Evolutionary conservation across 306 rosid species (phyloP).

Genomic region (Trifolium subterraneum): DNA sequence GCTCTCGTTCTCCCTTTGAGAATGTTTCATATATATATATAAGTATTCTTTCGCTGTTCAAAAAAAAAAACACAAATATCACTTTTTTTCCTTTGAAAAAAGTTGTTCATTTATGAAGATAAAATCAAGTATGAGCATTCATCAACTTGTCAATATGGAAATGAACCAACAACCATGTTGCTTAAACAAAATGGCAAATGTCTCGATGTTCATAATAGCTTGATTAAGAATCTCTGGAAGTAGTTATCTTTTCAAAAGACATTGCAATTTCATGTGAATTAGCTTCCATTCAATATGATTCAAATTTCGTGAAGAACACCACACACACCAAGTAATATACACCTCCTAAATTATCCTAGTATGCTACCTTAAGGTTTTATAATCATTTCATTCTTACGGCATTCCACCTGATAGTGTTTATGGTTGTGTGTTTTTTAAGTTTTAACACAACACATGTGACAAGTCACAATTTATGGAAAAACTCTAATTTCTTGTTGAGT

Average conservation of each 20-base stretch:
- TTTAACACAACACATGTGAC: background rate
- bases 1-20: too few species aligned
- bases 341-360: background rate
- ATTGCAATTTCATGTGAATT: constrained; percentile 42
- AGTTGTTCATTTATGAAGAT: too few species aligned
- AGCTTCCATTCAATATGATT: background rate
- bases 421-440: background rate
- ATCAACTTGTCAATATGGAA: too few species aligned
- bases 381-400: background rate
- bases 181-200: too few species aligned
- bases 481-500: background rate
- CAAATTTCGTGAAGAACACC: background rate
- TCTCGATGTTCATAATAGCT: too few species aligned
- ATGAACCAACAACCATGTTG: too few species aligned
- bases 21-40: too few species aligned
- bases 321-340: background rate
- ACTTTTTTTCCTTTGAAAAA: too few species aligned
- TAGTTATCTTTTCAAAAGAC: constrained; percentile 31
- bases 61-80: too few species aligned
- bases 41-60: too few species aligned
- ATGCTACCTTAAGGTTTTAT: background rate
- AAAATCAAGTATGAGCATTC: too few species aligned
- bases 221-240: too few species aligned
- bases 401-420: constrained; percentile 22
- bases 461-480: background rate